A percentile compares a stretch with the other conserved stretches of the same genome.
phyloP scores from a whole-genome alignment of 164 flowering plant species.

The Liriodendron chinense region DNA sequence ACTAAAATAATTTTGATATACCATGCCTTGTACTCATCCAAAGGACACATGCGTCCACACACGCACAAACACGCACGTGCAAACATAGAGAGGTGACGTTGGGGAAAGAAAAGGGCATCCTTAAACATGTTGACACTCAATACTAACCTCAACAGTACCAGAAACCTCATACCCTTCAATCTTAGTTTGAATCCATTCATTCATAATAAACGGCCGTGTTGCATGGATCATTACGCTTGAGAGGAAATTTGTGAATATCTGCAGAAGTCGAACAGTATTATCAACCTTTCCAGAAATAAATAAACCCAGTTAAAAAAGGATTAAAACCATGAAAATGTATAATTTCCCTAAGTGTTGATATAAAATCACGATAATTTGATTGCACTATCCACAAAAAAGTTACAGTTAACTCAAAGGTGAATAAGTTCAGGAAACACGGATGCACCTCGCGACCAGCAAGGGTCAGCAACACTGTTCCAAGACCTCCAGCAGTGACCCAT shows the following conservation, averaged over 20 bases:
- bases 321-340: neutral
- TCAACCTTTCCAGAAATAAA: neutral
- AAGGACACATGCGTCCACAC: neutral
- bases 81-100: neutral
- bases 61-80: neutral
- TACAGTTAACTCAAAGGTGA: neutral
- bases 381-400: neutral
- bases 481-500: slow-evolving; percentile 98
- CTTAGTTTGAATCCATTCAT: slow-evolving; percentile 97
- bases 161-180: slow-evolving; percentile 98
- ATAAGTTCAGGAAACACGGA: neutral
- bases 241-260: slow-evolving; percentile 94
- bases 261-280: slow-evolving; percentile 12
- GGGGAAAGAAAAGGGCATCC: neutral
- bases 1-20: neutral
- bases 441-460: slow-evolving; percentile 98
- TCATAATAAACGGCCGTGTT: slow-evolving; percentile 82
- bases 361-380: neutral
- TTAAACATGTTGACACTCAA: neutral
- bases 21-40: neutral
- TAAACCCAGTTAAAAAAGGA: neutral
- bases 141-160: slow-evolving; percentile 96
- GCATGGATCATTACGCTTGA: slow-evolving; percentile 97
- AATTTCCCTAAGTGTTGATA: neutral
- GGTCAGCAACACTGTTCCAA: slow-evolving; percentile 94